Base-by-base conservation (phyloP, 805 yeast species). In the Yamadazyma takamatsuzukensis region DNA sequence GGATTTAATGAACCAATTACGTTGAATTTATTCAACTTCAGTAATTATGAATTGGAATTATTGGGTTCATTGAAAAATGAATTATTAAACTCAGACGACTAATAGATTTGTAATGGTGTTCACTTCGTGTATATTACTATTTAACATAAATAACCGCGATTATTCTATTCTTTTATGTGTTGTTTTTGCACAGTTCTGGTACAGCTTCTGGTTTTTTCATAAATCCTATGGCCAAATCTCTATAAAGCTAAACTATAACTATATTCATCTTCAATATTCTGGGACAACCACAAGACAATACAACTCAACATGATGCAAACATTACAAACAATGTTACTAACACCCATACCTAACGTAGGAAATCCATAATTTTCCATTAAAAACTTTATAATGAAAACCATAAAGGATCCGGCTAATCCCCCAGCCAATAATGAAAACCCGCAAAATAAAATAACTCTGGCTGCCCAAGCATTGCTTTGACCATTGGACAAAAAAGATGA, bases 311-410 rank as follows among this genome's bases (percentile, higher is more conserved):
- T 83, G 21, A 90, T 76, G 40, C 82, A 68, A 6, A 76, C 74
- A 49, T 89, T 87, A 27, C 86, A 79, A 15, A 83, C 73, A 25
- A 93, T 89, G 59, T 90, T 90, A 37, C 86, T 79, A 15, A 87
- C 74, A 12, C 97, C 98, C 96, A 93, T 88, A 4, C 93, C 90
- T 33, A 90, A 70, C 1, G 96, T 87, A 22, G 97, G 97, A 72
- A 83, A 80, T 4, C 77, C 62, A 57, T 74, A 85, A 42, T 82
- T 82, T 44, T 86, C 85, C 47, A 88, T 67, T 36, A 89, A 60
- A 56, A 85, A 93, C 55, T 90, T 85, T 46, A 93, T 68, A 29
- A 89, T 83, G 41, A 93, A 71, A 12, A 93, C 94, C 52, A 88
- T 86, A 45, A 93, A 76, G 2, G 93, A 80, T 1, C 97, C 97